Conservation (phyloP, 2,329 filamentous ascomycete genomes). For the Metarhizium rileyi region DNA sequence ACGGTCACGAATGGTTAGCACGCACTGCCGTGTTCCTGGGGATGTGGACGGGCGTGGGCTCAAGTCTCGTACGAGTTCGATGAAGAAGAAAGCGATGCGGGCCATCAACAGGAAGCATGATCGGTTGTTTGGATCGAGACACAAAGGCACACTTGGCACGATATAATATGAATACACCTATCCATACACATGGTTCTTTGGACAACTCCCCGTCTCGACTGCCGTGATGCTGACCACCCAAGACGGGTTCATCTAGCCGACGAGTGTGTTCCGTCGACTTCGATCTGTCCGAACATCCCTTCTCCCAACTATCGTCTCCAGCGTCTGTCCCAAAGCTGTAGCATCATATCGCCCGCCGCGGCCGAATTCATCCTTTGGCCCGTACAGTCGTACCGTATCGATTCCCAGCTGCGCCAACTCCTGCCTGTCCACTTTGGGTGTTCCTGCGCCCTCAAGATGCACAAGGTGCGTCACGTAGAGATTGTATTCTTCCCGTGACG, state of each 20-base stretch:
- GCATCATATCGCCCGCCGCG: constrained; percentile 60
- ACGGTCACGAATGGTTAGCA: too few species aligned
- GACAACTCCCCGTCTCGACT: too few species aligned
- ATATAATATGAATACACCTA: too few species aligned
- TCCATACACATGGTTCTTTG: too few species aligned
- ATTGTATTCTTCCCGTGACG: constrained; percentile 39
- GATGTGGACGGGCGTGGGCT: too few species aligned
- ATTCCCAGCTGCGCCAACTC: constrained; percentile 60
- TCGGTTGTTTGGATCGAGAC: too few species aligned
- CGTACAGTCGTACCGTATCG: constrained; percentile 68
- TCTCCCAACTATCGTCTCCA: constrained; percentile 67
- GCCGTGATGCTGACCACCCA: too few species aligned
- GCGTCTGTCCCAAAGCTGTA: constrained; percentile 60
- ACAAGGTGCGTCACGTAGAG: constrained; percentile 77
- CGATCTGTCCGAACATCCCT: constrained; percentile 26
- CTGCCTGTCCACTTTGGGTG: constrained; percentile 60
- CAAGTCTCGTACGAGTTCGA: too few species aligned
- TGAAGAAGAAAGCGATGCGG: too few species aligned
- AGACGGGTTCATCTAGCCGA: constrained; percentile 22
- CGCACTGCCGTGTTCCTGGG: too few species aligned
- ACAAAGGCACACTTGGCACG: too few species aligned
- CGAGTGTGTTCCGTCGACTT: constrained; percentile 36
- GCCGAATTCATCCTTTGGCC: constrained; percentile 39
- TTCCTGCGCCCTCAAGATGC: constrained; percentile 61
- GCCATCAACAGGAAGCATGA: too few species aligned